Percentiles rank a stretch among this genome's conserved stretches.
Conservation (phyloP, 768 basidiomycete genomes). For the Austroboletus festivus region DNA sequence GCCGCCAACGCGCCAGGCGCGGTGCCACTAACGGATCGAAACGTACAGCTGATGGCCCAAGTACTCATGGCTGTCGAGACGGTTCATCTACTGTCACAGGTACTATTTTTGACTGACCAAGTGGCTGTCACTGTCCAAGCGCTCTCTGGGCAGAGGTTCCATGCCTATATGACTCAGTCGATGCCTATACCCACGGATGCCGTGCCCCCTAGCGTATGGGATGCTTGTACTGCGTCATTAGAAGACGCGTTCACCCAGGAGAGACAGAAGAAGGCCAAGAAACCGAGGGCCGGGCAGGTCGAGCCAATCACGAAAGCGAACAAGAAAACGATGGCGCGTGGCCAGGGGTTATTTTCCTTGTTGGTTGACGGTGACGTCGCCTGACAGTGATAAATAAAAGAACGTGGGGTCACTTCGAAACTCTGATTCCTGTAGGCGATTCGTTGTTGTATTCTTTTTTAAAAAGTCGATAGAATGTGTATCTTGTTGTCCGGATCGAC, state of each 20-base stretch:
- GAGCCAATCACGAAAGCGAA: conserved; percentile 20
- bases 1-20: conserved; percentile 4
- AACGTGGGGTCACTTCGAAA: background rate
- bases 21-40: conserved; percentile 48
- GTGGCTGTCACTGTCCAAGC: conserved; percentile 44
- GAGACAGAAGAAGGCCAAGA: conserved; percentile 43
- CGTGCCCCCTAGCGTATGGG: conserved; percentile 41
- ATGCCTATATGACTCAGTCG: conserved; percentile 44
- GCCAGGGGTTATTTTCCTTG: conserved; percentile 38
- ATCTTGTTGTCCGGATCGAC: conserved; percentile 1
- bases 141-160: conserved; percentile 62
- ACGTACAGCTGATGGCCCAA: conserved; percentile 69
- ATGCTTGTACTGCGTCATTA: conserved; percentile 45
- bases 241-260: conserved; percentile 49
- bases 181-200: conserved; percentile 16
- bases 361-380: conserved; percentile 39
- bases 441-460: background rate
- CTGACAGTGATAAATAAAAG: too few relatives aligned
- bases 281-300: conserved; percentile 21
- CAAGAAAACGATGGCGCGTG: conserved; percentile 13
- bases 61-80: conserved; percentile 55
- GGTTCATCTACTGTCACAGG: conserved; percentile 58
- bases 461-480: too few relatives aligned
- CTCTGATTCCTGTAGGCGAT: background rate
- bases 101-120: conserved; percentile 51